Evolutionary conservation across 2,329 filamentous ascomycete species (phyloP), one percentile per base, ranked within the genome.

Genomic region (Aspergillus persii): DNA sequence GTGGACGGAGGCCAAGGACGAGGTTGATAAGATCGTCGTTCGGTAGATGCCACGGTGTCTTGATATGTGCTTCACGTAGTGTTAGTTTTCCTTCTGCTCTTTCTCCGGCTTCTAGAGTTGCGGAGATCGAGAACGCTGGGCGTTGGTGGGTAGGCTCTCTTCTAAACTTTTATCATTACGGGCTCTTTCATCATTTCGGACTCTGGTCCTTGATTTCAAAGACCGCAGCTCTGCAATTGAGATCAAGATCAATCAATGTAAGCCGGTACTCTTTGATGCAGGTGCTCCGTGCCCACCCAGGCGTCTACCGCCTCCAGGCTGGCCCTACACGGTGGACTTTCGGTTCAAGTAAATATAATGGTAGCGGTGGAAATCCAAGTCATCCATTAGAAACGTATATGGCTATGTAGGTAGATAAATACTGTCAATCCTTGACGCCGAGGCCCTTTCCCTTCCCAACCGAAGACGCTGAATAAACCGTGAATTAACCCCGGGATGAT

Each of bases 1-100:
- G 6, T 97, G 93, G 93, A 90, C 94, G 69, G 93, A 96, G 73
- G 93, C 93, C 1, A 89, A 88, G 68, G 86, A 86, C 3, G 93
- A 97, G 74, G 90, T 96, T 60, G 86, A 89, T 64, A 96, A 96
- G 82, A 96, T 97, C 75, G 89, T 79, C 59, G 73, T 71, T 50
- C 71, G 71, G 52, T 77, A 73, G 64, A 27, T 29, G 31, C 4
- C 36, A 41, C 15, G 36, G 36, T 41, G 36, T 41, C 30, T 36
- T 55, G n/a, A 41, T 27, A 49, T 50, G 33, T 44, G 44, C 7
- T 50, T 41, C 23, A 33, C 6, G 3, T 26, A 47, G 44, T 47
- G 9, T 27, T 2, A 23, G 4, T 36, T 47, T 47, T 47, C 26
- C 31, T 56, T 56, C 31, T 26, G 44, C 31, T 26, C 23, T 8